phyloP scores from a whole-genome alignment of 495 filamentous ascomycete genomes.

The Saxophila tyrrhenica region DNA sequence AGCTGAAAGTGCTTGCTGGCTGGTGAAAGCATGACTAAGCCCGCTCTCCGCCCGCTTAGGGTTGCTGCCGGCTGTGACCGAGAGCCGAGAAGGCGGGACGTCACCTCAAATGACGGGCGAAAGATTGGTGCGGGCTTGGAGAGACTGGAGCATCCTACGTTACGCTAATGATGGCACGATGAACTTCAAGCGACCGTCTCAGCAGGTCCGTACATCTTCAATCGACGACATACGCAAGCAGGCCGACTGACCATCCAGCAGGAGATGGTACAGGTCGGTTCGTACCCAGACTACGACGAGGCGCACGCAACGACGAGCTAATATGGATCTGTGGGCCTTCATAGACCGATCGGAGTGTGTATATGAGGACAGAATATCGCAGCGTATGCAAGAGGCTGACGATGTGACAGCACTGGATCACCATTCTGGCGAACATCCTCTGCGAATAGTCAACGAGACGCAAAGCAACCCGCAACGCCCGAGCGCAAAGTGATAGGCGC shows the following conservation, averaged over 20 bases:
- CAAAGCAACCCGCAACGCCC: slow-evolving; percentile 16
- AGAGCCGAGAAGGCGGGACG: no score
- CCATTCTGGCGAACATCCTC: slow-evolving; percentile 77
- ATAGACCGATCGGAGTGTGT: slow-evolving; percentile 41
- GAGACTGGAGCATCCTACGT: background rate
- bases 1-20: no score
- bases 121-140: no score
- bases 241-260: slow-evolving; percentile 27
- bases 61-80: no score
- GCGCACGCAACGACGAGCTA: slow-evolving; percentile 12
- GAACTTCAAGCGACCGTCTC: slow-evolving; percentile 51
- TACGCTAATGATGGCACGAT: slow-evolving; percentile 7
- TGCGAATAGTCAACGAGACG: slow-evolving; percentile 21
- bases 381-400: background rate
- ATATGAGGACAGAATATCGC: background rate
- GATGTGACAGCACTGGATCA: slow-evolving; percentile 51
- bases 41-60: no score
- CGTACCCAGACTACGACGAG: slow-evolving; percentile 34
- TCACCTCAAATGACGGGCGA: no score
- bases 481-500: slow-evolving; percentile 78
- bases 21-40: no score
- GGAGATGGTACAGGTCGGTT: slow-evolving; percentile 99
- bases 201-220: slow-evolving; percentile 56
- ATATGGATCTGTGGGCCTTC: slow-evolving; percentile 15
- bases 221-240: background rate